A percentile compares a stretch with the other conserved stretches of the same genome.
Evolutionary conservation across 495 filamentous ascomycete genomes (phyloP).

Genomic region (Astrothelium macrocarpum): DNA sequence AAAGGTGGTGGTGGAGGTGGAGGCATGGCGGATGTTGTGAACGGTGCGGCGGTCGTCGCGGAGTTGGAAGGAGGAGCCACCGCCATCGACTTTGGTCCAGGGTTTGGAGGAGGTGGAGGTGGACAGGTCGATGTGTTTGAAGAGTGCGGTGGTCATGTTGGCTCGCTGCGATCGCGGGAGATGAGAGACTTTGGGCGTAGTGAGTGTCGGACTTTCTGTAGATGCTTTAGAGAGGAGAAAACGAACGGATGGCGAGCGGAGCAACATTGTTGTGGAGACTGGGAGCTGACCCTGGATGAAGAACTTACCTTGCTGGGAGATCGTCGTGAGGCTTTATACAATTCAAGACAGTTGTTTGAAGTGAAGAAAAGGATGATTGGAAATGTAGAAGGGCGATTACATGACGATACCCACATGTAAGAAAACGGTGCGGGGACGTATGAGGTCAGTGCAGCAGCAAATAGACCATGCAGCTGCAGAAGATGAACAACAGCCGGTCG

Average conservation of each 20-base stretch:
- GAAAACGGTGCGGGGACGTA: too few relatives aligned
- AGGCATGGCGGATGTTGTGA: slow-evolving; percentile 24
- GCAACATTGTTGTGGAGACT: neutral
- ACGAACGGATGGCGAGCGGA: neutral
- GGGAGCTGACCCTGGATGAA: neutral
- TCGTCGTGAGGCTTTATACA: neutral
- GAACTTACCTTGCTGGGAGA: neutral
- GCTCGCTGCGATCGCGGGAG: neutral
- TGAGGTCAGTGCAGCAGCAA: too few relatives aligned
- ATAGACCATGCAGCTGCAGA: too few relatives aligned
- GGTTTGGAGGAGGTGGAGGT: slow-evolving; percentile 23
- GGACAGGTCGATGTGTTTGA: slow-evolving; percentile 31
- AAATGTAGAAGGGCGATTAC: neutral
- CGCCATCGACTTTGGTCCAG: slow-evolving; percentile 33
- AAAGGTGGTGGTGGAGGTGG: slow-evolving; percentile 14
- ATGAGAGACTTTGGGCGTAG: neutral
- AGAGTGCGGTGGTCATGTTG: slow-evolving; percentile 30
- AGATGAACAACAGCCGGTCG: too few relatives aligned
- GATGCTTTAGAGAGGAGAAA: neutral
- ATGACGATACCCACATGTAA: too few relatives aligned
- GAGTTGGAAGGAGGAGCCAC: slow-evolving; percentile 23
- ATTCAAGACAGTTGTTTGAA: neutral
- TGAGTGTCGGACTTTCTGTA: neutral
- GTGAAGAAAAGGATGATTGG: neutral
- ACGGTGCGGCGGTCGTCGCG: slow-evolving; percentile 20